phyloP scores from a whole-genome alignment of 495 filamentous ascomycete species.

The Tuber borchii region DNA sequence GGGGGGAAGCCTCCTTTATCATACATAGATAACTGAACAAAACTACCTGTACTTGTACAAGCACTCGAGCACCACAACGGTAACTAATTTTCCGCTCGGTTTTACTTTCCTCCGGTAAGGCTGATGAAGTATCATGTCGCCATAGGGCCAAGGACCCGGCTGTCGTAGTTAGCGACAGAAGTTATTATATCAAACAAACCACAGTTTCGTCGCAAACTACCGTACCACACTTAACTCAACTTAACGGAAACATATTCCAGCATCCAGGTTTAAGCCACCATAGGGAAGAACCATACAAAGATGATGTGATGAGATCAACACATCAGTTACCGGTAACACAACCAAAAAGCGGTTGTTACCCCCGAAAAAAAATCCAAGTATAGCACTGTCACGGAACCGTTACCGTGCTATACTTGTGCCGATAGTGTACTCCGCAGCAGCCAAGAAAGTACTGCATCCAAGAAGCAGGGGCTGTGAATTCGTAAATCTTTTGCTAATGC shows the following conservation, averaged over 20 bases:
- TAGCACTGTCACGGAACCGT: not conserved
- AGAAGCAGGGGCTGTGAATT: not conserved
- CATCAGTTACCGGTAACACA: not conserved
- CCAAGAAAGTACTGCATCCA: not conserved
- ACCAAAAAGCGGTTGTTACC: not conserved
- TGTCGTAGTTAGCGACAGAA: not conserved
- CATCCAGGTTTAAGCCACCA: not conserved
- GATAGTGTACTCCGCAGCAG: not conserved
- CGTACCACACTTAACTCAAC: not conserved
- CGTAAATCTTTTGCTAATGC: not conserved
- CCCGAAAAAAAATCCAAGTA: not conserved
- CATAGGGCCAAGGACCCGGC: not conserved
- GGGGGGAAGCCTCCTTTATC: not conserved
- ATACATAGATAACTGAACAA: not conserved
- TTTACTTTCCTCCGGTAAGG: slow-evolving; percentile 4
- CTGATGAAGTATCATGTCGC: not conserved
- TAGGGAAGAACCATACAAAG: not conserved
- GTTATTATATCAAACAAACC: not conserved
- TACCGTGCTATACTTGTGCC: not conserved
- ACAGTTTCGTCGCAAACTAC: not conserved
- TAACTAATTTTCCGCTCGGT: not conserved
- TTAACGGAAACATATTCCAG: not conserved
- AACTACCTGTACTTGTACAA: too few relatives aligned
- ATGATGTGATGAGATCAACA: not conserved
- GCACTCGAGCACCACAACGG: not conserved